phyloP scores from a whole-genome alignment of 768 basidiomycete genomes.

The Tulasnella sp. region DNA sequence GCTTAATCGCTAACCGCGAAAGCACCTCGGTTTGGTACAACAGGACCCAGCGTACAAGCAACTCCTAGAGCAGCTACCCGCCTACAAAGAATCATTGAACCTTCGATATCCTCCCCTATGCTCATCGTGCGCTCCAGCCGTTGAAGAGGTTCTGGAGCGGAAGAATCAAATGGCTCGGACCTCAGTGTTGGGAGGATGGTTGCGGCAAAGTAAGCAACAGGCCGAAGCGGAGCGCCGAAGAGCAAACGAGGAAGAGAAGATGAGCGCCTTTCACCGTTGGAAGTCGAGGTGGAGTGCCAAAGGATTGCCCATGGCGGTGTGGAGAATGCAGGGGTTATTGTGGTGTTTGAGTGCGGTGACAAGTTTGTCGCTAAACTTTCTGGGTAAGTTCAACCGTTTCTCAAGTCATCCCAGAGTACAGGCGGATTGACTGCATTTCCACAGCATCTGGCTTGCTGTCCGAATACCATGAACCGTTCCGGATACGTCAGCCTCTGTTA shows the following conservation, averaged over 20 bases:
- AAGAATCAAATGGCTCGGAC: conserved; percentile 80
- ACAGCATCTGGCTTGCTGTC: conserved; percentile 30
- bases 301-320: conserved; percentile 51
- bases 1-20: not conserved
- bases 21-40: conserved; percentile 8
- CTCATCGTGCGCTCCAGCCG: conserved; percentile 63
- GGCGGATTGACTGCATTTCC: not conserved
- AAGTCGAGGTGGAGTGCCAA: not conserved
- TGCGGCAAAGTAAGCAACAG: conserved; percentile 51
- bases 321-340: conserved; percentile 65
- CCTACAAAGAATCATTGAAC: conserved; percentile 72
- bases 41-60: conserved; percentile 70
- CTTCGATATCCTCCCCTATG: conserved; percentile 87
- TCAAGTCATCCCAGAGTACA: conserved; percentile 36
- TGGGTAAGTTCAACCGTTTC: conserved; percentile 44
- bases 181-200: conserved; percentile 67
- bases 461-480: conserved; percentile 19
- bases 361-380: conserved; percentile 45
- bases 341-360: conserved; percentile 54
- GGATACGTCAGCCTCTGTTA: conserved; percentile 44
- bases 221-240: conserved; percentile 52
- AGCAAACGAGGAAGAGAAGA: conserved; percentile 44
- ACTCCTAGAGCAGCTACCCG: conserved; percentile 60
- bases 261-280: conserved; percentile 43
- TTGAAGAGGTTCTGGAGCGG: conserved; percentile 74